Evolutionary conservation across 345 rosid genomes (phyloP).

Genomic region (Microcos paniculata): DNA sequence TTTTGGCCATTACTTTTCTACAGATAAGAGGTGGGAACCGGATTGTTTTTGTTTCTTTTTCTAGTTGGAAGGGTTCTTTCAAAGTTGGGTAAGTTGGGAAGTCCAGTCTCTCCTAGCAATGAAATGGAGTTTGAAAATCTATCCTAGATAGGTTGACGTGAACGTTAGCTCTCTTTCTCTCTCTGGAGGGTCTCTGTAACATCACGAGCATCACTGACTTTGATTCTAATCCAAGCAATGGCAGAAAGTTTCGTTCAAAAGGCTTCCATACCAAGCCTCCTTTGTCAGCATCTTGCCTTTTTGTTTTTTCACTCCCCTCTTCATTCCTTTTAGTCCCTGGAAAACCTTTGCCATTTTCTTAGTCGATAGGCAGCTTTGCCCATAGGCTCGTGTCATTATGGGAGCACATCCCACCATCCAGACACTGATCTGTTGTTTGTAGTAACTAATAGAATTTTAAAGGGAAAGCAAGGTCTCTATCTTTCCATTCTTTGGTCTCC

Average conservation of each 20-base stretch:
- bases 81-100: constrained; percentile 70
- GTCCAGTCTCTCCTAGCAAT: constrained; percentile 37
- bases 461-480: not conserved
- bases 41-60: constrained; percentile 20
- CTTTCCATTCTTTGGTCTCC: not conserved
- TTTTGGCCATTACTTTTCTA: constrained; percentile 8
- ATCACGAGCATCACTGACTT: constrained; percentile 41
- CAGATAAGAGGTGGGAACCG: not conserved
- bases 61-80: constrained; percentile 71
- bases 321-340: not conserved
- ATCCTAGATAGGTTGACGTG: constrained; percentile 52
- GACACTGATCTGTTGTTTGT: not conserved
- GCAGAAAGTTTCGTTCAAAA: constrained; percentile 29
- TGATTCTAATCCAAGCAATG: constrained; percentile 77
- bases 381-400: not conserved
- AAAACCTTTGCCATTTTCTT: not conserved
- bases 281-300: not conserved
- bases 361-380: not conserved
- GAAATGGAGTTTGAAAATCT: constrained; percentile 25
- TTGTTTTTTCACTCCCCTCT: not conserved
- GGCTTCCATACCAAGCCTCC: constrained; percentile 53
- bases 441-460: not conserved
- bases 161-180: constrained; percentile 48
- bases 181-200: constrained; percentile 12
- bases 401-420: not conserved